Evolutionary conservation across 2,329 filamentous ascomycete genomes (phyloP).

Genomic region (Colletotrichum noveboracense): DNA sequence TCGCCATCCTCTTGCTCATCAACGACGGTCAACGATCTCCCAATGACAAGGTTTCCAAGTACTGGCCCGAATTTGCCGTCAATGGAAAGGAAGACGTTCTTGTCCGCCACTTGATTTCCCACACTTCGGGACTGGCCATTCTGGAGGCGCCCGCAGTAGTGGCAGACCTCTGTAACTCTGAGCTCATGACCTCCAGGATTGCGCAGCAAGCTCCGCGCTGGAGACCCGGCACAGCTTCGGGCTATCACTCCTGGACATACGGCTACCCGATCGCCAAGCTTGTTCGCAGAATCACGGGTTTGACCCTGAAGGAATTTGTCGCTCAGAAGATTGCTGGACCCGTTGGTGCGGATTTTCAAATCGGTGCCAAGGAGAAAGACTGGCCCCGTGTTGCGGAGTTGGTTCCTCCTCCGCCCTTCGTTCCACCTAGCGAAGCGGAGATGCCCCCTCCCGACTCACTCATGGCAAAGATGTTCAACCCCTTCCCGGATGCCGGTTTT

Average conservation of each 20-base stretch:
- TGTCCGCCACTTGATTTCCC: slow-evolving; percentile 44
- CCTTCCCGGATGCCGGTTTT: slow-evolving; percentile 21
- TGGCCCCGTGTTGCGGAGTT: slow-evolving; percentile 43
- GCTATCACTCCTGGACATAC: slow-evolving; percentile 45
- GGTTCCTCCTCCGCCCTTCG: slow-evolving; percentile 24
- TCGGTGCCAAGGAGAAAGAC: slow-evolving; percentile 47
- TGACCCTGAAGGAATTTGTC: slow-evolving; percentile 46
- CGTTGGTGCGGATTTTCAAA: slow-evolving; percentile 49
- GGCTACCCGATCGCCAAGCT: slow-evolving; percentile 50
- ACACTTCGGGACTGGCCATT: slow-evolving; percentile 40
- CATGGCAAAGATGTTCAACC: slow-evolving; percentile 28
- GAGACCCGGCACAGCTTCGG: slow-evolving; percentile 45
- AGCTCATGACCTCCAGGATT: slow-evolving; percentile 35
- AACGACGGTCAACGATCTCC: slow-evolving; percentile 41
- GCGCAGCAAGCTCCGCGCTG: slow-evolving; percentile 47
- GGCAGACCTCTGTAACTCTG: slow-evolving; percentile 37
- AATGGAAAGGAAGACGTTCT: slow-evolving; percentile 44
- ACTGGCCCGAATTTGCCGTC: slow-evolving; percentile 52
- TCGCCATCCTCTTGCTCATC: slow-evolving; percentile 43
- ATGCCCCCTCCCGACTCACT: slow-evolving; percentile 30
- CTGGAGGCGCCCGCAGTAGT: slow-evolving; percentile 34
- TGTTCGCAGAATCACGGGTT: slow-evolving; percentile 43
- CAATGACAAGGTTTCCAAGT: slow-evolving; percentile 40
- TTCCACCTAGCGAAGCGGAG: neutral
- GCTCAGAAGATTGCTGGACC: slow-evolving; percentile 41